Base-by-base conservation (phyloP, 2,329 filamentous ascomycete species). In the Fusarium annulatum region DNA sequence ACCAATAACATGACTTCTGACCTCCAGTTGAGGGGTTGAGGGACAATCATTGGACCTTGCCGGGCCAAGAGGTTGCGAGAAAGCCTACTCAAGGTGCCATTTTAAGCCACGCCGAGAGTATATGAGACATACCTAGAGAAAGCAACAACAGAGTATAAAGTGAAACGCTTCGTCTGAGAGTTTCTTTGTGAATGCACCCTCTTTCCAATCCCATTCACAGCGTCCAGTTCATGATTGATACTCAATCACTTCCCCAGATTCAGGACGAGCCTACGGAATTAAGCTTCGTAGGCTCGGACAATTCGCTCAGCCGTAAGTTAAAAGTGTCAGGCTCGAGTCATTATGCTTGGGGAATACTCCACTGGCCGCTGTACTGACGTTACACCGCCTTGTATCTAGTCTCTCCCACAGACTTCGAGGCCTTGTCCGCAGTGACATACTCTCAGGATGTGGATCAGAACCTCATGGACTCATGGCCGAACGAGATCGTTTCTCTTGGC, bases 211-310 rank as follows among this genome's bases (percentile, higher is more conserved):
- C 12, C 57, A 23, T n/a, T 26, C 23, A 26, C 41, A 28, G 18
- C 60, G 19, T 23, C 30, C 23, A 41, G 26, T 60, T 60, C 61
- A 76, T 77, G 74, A 72, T 45, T 56, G 39, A 61, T 38, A 12
- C 42, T 42, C 26, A 23, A 55, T 28, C 28, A 21, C 23, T 55
- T 42, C 61, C 64, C 39, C 52, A 33, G 57, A 51, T 52, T 43
- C 61, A 61, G 58, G 60, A 69, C 67, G 74, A 65, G 74, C 68
- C 67, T 62, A 61, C 55, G 56, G 63, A 60, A 65, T 41, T 66
- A 19, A 43, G 48, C 53, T 63, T 66, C 59, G 61, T 62, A 64
- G 72, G 46, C 69, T 75, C 67, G 74, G 65, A 52, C 64, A 64
- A 76, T 56, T 42, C 38, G 34, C 55, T 55, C 43, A 48, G 45